Evolutionary conservation across 768 basidiomycete genomes (phyloP), one percentile per base, ranked within the genome.

Genomic region (Termitomyces sp.): DNA sequence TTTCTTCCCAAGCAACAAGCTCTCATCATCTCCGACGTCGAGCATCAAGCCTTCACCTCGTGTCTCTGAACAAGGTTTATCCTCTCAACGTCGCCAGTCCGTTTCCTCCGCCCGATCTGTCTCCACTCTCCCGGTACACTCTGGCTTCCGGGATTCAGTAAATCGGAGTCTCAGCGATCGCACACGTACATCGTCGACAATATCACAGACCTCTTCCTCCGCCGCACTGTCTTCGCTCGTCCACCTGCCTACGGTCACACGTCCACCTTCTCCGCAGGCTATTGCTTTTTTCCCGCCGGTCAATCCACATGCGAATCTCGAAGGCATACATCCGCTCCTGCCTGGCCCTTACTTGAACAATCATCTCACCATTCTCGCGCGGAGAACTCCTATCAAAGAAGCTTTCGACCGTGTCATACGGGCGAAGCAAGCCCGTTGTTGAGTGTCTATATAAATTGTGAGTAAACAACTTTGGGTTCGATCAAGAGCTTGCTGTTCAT

Each of bases 271-370:
- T 18, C 77, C 76, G 12, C 82, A 82, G 57, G 69, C 83, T 52
- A 76, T 83, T 6, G 73, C 79, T 8, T 80, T 84, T 70, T 89
- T 91, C 72, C 87, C 90, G 9, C 78, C 82, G 0, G 70, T 73
- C n/a, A 85, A 82, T 56, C 77, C 81, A 18, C 76, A 78, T 49
- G 72, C 73, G 24, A 76, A 82, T 55, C 71, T 82, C 20, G 86
- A 89, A 66, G 74, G 72, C 26, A 81, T 87, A 9, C 90, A 92
- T 66, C 81, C 87, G 0, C 75, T 90, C 18, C 76, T 91, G 24
- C 90, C 90, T 0, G 80, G 81, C 3, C 88, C 88, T 43, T 90
- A 90, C 66, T 69, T 88, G 60, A 80, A 75, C 63, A 82, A 85
- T 57, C 90, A 92, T 58, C 74, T 90, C 68, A 87, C 87, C 20